Conservation (phyloP, 2,329 filamentous ascomycete species). For the Botrytis pseudocinerea region DNA sequence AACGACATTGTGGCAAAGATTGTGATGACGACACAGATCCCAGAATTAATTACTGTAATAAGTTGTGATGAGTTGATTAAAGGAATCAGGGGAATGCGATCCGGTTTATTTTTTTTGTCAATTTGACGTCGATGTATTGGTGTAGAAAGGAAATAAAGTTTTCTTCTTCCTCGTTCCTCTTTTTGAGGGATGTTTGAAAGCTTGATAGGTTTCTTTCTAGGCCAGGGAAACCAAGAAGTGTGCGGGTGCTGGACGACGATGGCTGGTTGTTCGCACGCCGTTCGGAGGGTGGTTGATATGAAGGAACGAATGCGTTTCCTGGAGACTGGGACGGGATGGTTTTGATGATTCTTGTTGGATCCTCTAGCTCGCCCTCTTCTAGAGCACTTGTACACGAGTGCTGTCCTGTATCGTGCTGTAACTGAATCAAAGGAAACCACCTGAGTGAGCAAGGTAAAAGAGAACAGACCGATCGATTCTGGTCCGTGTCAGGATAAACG, state of each 20-base stretch:
- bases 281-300: background rate
- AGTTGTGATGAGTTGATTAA: slow-evolving; percentile 4
- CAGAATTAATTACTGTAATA: slow-evolving; percentile 1
- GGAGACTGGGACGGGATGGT: background rate
- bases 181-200: background rate
- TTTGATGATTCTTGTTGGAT: slow-evolving; percentile 5
- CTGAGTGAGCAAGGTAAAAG: background rate
- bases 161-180: background rate
- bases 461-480: slow-evolving; percentile 2
- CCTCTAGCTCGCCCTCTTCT: slow-evolving; percentile 2
- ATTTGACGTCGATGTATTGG: slow-evolving; percentile 1
- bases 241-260: background rate
- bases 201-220: background rate
- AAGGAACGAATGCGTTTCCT: background rate
- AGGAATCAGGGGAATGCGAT: slow-evolving; percentile 1
- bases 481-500: slow-evolving; percentile 1
- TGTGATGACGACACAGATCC: slow-evolving; percentile 10
- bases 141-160: background rate
- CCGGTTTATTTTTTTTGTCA: background rate
- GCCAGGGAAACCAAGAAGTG: background rate
- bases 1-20: slow-evolving; percentile 37
- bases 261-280: background rate
- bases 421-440: background rate
- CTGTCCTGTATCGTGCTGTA: background rate
- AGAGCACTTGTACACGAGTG: background rate